Evolutionary conservation across 2,329 filamentous ascomycete genomes (phyloP), one percentile per base, ranked within the genome.

Genomic region (Thelonectria rubi): DNA sequence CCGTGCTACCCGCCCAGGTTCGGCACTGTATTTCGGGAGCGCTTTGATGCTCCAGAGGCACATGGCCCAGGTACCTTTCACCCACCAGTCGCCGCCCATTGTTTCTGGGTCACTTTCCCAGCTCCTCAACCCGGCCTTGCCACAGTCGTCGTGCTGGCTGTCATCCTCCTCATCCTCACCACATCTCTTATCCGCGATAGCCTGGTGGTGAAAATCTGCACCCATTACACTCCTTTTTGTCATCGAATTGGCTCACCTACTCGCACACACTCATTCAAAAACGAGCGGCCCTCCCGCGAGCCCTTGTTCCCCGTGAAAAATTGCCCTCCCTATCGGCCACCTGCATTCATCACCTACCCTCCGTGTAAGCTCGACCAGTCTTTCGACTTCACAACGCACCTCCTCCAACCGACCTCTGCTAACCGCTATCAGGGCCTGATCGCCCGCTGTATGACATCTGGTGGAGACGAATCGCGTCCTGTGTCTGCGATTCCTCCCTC

Each of bases 381-480:
- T 17, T 43, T 43, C 40, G 40, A 5, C n/a, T 43, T 24, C 11
- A 17, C 18, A 46, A 18, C 11, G 12, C 11, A 47, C 32, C 32
- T 15, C 46, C 32, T 47, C 15, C 30, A 17, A 15, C 30, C 39
- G 12, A 15, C 17, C 14, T 40, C 40, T 57, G 24, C 15, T 50
- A 17, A 50, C 52, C 14, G 11, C n/a, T 10, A 32, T 14, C 40
- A n/a, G 8, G 37, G 46, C 17, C 18, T 10, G 3, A n/a, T 45
- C 46, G 20, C 6, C 10, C 10, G 14, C 20, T 24, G 39, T 11
- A 34, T 26, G 34, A 30, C 37, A 18, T 43, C 34, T 18, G 12
- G 37, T 49, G 26, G 54, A 50, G 37, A 50, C 48, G 30, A 24
- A 14, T 39, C 7, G 39, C 40, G 53, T 37, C 30, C 18, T 18